Conservation (phyloP, 2,329 filamentous ascomycete species). For the Beauveria asiatica region DNA sequence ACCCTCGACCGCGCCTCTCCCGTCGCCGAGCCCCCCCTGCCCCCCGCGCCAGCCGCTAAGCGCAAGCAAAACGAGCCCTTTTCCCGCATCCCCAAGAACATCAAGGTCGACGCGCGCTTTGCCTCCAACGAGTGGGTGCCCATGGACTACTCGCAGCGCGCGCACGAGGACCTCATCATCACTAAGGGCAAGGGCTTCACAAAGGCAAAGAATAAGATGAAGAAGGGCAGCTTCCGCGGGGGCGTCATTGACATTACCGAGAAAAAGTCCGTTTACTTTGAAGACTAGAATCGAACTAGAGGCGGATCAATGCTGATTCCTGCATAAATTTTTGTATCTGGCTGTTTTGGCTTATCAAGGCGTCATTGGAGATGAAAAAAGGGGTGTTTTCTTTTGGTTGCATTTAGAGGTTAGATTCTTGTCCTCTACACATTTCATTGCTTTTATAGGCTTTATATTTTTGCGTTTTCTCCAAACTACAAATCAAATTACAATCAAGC, state of each 20-base stretch:
- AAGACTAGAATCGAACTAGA: conserved; percentile 26
- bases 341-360: background rate
- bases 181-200: conserved; percentile 96
- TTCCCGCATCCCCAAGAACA: conserved; percentile 65
- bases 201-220: conserved; percentile 99
- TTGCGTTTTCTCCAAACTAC: no score
- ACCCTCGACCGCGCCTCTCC: conserved; percentile 39
- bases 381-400: background rate
- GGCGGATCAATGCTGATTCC: background rate
- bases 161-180: conserved; percentile 78
- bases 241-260: conserved; percentile 76
- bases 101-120: conserved; percentile 59
- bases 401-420: no score
- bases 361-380: background rate
- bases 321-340: no score
- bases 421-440: no score
- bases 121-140: conserved; percentile 72
- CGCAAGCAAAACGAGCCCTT: conserved; percentile 58
- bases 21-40: conserved; percentile 38
- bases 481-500: background rate
- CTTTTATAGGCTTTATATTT: no score
- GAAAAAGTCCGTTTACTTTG: conserved; percentile 88
- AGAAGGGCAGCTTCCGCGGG: conserved; percentile 81
- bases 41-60: conserved; percentile 41
- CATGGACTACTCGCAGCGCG: conserved; percentile 82